These are phyloP conservation scores for Pythium oligandrum DNA, from an alignment of 352 stramenopile species.

Conservation along the genomic window DNA sequence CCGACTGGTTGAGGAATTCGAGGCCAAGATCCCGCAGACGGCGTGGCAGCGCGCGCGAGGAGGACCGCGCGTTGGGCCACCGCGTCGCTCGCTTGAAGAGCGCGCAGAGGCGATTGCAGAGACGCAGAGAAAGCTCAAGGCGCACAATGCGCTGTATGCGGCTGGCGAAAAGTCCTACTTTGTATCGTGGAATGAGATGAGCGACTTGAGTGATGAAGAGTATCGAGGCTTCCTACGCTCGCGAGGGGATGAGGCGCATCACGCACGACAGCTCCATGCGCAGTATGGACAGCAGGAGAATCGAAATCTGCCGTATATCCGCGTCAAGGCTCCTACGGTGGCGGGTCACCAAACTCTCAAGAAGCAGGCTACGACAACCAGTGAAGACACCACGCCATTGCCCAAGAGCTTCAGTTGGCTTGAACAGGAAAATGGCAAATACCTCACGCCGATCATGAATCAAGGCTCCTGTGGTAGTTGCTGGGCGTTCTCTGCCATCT, in stretches of 20 bases:
- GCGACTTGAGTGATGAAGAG: constrained; percentile 60
- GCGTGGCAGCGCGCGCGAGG: constrained; percentile 19
- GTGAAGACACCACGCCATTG: constrained; percentile 11
- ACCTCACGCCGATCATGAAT: constrained; percentile 90
- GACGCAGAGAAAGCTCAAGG: constrained; percentile 35
- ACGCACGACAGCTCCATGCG: no score
- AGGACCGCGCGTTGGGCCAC: constrained; percentile 28
- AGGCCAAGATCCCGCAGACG: constrained; percentile 15
- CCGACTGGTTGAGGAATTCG: constrained; percentile 15
- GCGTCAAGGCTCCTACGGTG: no score
- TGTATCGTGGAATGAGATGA: constrained; percentile 59
- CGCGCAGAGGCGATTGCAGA: constrained; percentile 37
- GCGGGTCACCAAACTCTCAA: no score
- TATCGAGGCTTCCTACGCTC: constrained; percentile 57
- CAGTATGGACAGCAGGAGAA: constrained; percentile 4
- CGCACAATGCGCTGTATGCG: constrained; percentile 37
- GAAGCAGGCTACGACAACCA: no score
- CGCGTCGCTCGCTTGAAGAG: constrained; percentile 32
- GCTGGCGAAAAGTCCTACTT: constrained; percentile 41
- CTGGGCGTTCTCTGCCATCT: constrained; percentile 89
- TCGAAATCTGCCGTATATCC: no score
- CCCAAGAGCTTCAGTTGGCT: constrained; percentile 60
- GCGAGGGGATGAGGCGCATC: constrained; percentile 24
- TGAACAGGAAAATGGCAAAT: constrained; percentile 65
- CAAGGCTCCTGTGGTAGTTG: constrained; percentile 91